A percentile compares a stretch with the other conserved stretches of the same genome.
Conservation (phyloP, 345 rosid genomes). For the Erucastrum elatum region DNA sequence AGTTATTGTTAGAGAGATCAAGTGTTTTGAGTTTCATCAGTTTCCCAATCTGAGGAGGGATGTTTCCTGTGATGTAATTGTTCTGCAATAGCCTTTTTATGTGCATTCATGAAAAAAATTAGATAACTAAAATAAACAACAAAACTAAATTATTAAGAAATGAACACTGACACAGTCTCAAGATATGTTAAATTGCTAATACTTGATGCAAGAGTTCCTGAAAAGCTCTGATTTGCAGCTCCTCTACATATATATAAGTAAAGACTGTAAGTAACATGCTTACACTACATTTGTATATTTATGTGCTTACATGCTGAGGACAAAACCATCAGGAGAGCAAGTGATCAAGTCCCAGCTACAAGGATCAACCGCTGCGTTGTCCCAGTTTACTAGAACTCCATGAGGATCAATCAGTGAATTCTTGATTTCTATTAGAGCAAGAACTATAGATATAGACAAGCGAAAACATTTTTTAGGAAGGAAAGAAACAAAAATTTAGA, state of each 20-base stretch:
- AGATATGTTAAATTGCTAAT: slow-evolving; percentile 81
- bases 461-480: neutral
- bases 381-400: slow-evolving; percentile 68
- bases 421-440: slow-evolving; percentile 68
- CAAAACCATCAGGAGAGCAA: slow-evolving; percentile 66
- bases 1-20: slow-evolving; percentile 78
- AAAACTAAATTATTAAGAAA: neutral
- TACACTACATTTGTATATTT: neutral
- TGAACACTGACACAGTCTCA: slow-evolving; percentile 65
- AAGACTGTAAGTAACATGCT: neutral
- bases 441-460: slow-evolving; percentile 45
- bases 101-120: neutral
- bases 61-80: slow-evolving; percentile 69
- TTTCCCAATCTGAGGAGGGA: slow-evolving; percentile 75
- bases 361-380: slow-evolving; percentile 76
- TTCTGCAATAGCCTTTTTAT: slow-evolving; percentile 67
- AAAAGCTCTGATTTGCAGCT: slow-evolving; percentile 76
- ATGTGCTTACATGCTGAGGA: slow-evolving; percentile 64
- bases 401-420: slow-evolving; percentile 61
- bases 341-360: slow-evolving; percentile 79
- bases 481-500: neutral
- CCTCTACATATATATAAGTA: slow-evolving; percentile 48
- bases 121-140: neutral
- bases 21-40: slow-evolving; percentile 68
- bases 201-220: slow-evolving; percentile 70